These are phyloP conservation scores for Leccinellum albellum DNA, from an alignment of 768 basidiomycete species.

Conservation along the genomic window DNA sequence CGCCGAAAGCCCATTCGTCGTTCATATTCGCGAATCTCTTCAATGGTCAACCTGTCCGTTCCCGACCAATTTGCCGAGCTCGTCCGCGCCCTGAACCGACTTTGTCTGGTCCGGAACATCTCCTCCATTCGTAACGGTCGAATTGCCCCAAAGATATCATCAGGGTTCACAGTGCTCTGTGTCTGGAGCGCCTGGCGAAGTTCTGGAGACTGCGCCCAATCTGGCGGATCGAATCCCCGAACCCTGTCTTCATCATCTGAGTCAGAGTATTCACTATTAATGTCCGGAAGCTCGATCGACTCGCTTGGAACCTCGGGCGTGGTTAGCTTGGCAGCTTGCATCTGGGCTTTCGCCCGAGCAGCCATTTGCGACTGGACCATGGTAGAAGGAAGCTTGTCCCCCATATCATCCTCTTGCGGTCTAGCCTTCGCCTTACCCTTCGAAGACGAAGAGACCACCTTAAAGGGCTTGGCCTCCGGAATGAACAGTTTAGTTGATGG, in stretches of 20 bases:
- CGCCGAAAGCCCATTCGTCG: slow-evolving; percentile 81
- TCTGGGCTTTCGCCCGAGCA: slow-evolving; percentile 64
- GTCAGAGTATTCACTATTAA: slow-evolving; percentile 95
- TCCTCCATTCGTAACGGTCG: slow-evolving; percentile 89
- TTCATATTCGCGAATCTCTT: slow-evolving; percentile 86
- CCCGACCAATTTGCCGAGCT: slow-evolving; percentile 97
- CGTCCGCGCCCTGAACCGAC: slow-evolving; percentile 82
- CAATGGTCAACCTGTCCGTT: slow-evolving; percentile 78
- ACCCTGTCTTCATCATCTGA: slow-evolving; percentile 86
- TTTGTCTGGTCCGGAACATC: slow-evolving; percentile 76
- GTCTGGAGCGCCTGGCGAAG: slow-evolving; percentile 72
- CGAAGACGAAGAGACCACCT: slow-evolving; percentile 32
- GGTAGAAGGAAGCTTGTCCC: slow-evolving; percentile 54
- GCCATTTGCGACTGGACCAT: slow-evolving; percentile 65
- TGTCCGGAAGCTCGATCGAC: slow-evolving; percentile 89
- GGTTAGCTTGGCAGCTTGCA: slow-evolving; percentile 53
- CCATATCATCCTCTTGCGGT: slow-evolving; percentile 46
- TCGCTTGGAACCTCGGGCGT: slow-evolving; percentile 59
- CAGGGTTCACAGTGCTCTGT: slow-evolving; percentile 86
- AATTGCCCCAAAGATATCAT: slow-evolving; percentile 89
- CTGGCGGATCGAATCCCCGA: slow-evolving; percentile 68
- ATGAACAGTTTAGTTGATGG: slow-evolving; percentile 31
- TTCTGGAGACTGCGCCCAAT: slow-evolving; percentile 91
- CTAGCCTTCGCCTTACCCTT: slow-evolving; percentile 52
- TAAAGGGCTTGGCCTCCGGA: slow-evolving; percentile 33